Conservation (phyloP, 176 grass and related monocot species). For the Eleusine indica region DNA sequence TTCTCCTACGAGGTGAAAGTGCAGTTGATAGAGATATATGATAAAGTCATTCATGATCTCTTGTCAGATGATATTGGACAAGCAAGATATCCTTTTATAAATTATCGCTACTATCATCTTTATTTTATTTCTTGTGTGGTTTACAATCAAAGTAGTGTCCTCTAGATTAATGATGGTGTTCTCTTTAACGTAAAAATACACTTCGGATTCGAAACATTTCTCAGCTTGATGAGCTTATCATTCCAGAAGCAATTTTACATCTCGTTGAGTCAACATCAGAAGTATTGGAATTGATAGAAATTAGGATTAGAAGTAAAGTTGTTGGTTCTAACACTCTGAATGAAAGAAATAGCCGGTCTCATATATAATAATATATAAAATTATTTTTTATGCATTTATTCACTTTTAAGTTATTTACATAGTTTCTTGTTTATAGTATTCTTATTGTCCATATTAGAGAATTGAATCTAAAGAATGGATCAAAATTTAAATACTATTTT, state of each 20-base stretch:
- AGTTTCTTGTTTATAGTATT: neutral
- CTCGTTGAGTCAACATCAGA: slow-evolving; percentile 81
- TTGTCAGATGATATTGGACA: too few relatives aligned
- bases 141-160: neutral
- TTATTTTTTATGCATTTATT: neutral
- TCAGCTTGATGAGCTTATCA: slow-evolving; percentile 77
- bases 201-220: slow-evolving; percentile 84
- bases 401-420: slow-evolving; percentile 19
- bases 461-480: too few relatives aligned
- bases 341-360: slow-evolving; percentile 90
- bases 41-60: too few relatives aligned
- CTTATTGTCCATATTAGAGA: too few relatives aligned
- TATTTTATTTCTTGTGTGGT: neutral
- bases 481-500: too few relatives aligned
- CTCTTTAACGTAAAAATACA: slow-evolving; percentile 51
- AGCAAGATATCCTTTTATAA: neutral
- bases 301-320: slow-evolving; percentile 75
- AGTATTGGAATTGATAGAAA: slow-evolving; percentile 87
- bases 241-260: slow-evolving; percentile 81
- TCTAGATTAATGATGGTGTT: neutral
- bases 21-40: too few relatives aligned
- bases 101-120: neutral
- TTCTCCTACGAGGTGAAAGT: too few relatives aligned
- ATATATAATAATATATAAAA: slow-evolving; percentile 56
- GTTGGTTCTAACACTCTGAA: slow-evolving; percentile 86